Evolutionary conservation across 2,329 filamentous ascomycete species (phyloP).

Genomic region (Furcasterigmium sp.): DNA sequence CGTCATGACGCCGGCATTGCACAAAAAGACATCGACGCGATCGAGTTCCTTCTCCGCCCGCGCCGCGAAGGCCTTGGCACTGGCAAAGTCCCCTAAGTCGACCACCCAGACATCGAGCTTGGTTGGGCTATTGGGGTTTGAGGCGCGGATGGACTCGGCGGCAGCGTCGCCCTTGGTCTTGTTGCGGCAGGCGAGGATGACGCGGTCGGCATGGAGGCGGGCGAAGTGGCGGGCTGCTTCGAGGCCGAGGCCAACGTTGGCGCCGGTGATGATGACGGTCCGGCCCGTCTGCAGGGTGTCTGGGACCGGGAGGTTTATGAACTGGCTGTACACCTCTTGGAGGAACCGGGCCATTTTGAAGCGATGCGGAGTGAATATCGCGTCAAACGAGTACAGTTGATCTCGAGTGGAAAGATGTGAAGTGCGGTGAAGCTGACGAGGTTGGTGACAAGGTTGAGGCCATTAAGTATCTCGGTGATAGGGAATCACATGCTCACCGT

Average conservation of each 20-base stretch:
- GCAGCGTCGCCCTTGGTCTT: slow-evolving; percentile 33
- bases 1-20: slow-evolving; percentile 26
- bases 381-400: too few species aligned
- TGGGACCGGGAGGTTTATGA: slow-evolving; percentile 15
- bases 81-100: slow-evolving; percentile 27
- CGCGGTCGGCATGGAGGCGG: slow-evolving; percentile 19
- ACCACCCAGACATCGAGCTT: slow-evolving; percentile 36
- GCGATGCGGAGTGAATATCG: too few species aligned
- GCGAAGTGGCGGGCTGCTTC: slow-evolving; percentile 3
- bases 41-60: slow-evolving; percentile 18
- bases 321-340: neutral
- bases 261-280: slow-evolving; percentile 1
- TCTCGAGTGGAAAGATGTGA: too few species aligned
- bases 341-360: too few species aligned
- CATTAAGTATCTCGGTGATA: too few species aligned
- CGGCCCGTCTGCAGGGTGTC: slow-evolving; percentile 6
- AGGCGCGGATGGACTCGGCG: slow-evolving; percentile 19
- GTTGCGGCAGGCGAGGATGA: slow-evolving; percentile 38
- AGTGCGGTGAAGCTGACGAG: too few species aligned
- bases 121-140: neutral
- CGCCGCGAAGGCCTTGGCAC: slow-evolving; percentile 26
- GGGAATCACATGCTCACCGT: too few species aligned
- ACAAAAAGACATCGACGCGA: slow-evolving; percentile 28
- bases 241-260: slow-evolving; percentile 4
- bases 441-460: too few species aligned